Base-by-base conservation (phyloP, 169 alveolate species). In the Plasmodium gonderi region DNA sequence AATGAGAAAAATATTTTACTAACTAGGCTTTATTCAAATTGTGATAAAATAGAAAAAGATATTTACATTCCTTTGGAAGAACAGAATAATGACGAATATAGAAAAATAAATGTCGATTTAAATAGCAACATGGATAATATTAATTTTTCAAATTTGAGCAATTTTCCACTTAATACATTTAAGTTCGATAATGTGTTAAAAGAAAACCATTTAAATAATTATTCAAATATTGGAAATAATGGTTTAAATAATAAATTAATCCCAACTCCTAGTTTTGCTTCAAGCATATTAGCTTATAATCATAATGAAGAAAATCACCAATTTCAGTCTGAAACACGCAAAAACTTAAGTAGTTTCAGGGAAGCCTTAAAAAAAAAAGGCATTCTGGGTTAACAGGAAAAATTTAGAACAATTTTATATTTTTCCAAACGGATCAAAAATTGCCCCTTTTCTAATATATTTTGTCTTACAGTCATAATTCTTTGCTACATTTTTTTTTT, bases 301-400 rank as follows among this genome's bases (percentile, higher is more conserved):
- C 47, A 45, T 36, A 75, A 31, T 17, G 80, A 60, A 4, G 74
- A 75, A 49, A 44, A 47, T 14, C 67, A 75, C 33, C n/a, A 23
- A 3, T 87, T 87, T 44, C 83, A 87, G 68, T 87, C 93, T 3
- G 89, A 87, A 75, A 75, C 93, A 6, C 93, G 93, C 11, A 87
- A 60, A 67, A 74, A 79, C 47, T 42, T 87, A 40, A 75, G 79
- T 29, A 75, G 72, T 40, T 87, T 87, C 79, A 40, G 93, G 17
- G 93, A 87, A 49, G 79, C 93, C 38, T 87, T 87, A 60, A 87
- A 87, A 64, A 87, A 87, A 36, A 64, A 87, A 74, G 93, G 93
- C 44, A 87, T 87, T 75, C 20, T 87, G 12, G 87, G 93, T 36
- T 87, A 75, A 60, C 8, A 20, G 54, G 33, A 17, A 26, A 69